A percentile compares a stretch with the other conserved stretches of the same genome.
These are phyloP conservation scores for Cyberlindnera misumaiensis DNA, from an alignment of 805 yeast genomes.

Conservation along the genomic window DNA sequence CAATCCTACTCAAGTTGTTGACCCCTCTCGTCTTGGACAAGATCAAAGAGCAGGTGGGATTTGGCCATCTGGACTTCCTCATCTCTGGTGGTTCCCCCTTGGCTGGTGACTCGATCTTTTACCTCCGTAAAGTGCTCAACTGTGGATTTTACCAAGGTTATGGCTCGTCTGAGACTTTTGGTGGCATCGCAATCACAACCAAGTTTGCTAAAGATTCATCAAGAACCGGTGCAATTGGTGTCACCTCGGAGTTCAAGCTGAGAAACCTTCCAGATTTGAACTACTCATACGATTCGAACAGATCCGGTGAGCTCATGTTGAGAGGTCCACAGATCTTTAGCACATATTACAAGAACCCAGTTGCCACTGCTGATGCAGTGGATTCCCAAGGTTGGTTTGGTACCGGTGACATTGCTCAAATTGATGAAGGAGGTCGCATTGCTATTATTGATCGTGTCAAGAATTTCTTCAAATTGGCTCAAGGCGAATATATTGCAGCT, in stretches of 20 bases:
- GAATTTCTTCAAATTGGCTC: slow-evolving; percentile 66
- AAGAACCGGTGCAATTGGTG: slow-evolving; percentile 50
- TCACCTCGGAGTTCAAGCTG: slow-evolving; percentile 50
- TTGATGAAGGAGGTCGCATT: slow-evolving; percentile 47
- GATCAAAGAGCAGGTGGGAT: slow-evolving; percentile 41
- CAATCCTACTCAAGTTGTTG: slow-evolving; percentile 29
- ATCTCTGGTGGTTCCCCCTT: slow-evolving; percentile 68
- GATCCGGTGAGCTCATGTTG: slow-evolving; percentile 54
- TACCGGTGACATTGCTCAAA: slow-evolving; percentile 59
- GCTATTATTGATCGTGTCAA: slow-evolving; percentile 67
- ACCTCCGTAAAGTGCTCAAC: slow-evolving; percentile 55
- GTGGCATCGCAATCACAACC: slow-evolving; percentile 45
- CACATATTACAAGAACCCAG: slow-evolving; percentile 49
- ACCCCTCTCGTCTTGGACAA: slow-evolving; percentile 34
- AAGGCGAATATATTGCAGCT: slow-evolving; percentile 68
- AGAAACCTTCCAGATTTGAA: slow-evolving; percentile 62
- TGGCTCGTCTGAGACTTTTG: slow-evolving; percentile 67
- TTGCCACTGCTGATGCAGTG: slow-evolving; percentile 46
- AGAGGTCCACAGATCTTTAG: slow-evolving; percentile 59
- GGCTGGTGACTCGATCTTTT: slow-evolving; percentile 51
- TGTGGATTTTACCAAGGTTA: slow-evolving; percentile 62
- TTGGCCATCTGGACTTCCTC: slow-evolving; percentile 34
- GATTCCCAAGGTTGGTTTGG: slow-evolving; percentile 58
- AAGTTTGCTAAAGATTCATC: slow-evolving; percentile 45
- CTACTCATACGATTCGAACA: slow-evolving; percentile 35